Evolutionary conservation across 441 rosid genomes (phyloP), one percentile per base, ranked within the genome.

Genomic region (Croton setiger): DNA sequence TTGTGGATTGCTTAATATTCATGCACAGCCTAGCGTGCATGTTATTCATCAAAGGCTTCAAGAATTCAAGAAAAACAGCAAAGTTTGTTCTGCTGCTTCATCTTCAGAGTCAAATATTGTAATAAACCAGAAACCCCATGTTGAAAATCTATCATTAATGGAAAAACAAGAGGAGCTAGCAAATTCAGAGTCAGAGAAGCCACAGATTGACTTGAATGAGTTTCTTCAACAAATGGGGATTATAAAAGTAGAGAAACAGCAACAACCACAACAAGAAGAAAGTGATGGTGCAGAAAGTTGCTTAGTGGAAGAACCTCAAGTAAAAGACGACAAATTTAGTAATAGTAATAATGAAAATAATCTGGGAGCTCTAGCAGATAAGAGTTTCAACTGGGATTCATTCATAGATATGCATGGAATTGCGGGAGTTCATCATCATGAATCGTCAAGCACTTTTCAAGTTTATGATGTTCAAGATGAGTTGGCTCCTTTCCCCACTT

Each of bases 221-320:
- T 92, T 90, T 62, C 97, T 94, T 69, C 91, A 92, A 81, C 99
- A 94, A 67, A 59, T 90, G 27, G 99, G 98, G 41, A 86, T 94
- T 48, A 71, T 87, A 56, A 90, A 88, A 70, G 86, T 75, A 14
- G 83, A 75, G 20, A 65, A 31, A 27, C 31, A 0, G 1, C 2
- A 27, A 2, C 82, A 63, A n/a, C n/a, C n/a, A 27, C 70, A 66
- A 31, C 82, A 80, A 51, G 68, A 52, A n/a, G 27, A 51, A 18
- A 71, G 56, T n/a, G 80, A 67, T 31, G 61, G 47, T 5, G 48
- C 43, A n/a, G 82, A 69, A 72, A 72, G 69, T 56, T 68, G 64
- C 33, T 23, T 45, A 14, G 77, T 13, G 56, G 79, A 41, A 56
- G 91, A 85, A 72, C 73, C 83, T 44, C 66, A 76, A 6, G 27